Evolutionary conservation across 106 monocot species (phyloP), one percentile per base, ranked within the genome.

Genomic region (Dendrobium chrysotoxum): DNA sequence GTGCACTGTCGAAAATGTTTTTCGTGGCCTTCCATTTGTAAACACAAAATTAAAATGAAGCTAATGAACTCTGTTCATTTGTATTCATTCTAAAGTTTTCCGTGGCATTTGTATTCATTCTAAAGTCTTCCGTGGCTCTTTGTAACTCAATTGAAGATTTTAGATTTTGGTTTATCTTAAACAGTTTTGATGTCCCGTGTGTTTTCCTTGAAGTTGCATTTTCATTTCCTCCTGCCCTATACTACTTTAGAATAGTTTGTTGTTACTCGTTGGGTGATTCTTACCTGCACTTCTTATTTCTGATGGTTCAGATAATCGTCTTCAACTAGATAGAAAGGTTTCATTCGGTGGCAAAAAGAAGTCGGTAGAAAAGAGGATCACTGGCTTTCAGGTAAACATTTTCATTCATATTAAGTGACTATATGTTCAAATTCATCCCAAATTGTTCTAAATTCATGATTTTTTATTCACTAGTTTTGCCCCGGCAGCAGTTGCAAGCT

Each of bases 371-470:
- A 90, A 86, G 68, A 88, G 91, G 84, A 92, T 98, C 50, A 98
- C 95, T 18, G 86, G 95, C 25, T 88, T 98, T 82, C 89, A 98
- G 95, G 97, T 98, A 83, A 2, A 53, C 46, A 58, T 80, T 65
- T 79, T 15, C 40, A 76, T 47, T 76, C 1, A 28, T 26, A 47
- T 46, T 46, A 76, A 28, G 11, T 70, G 35, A 23, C 23, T 50
- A 17, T 50, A 76, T 50, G 3, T 28, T 25, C 47, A 9, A 50
- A 40, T 76, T 46, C 2, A 47, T 47, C 47, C 74, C 76, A 25
- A 47, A 26, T 25, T 21, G 42, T 79, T 79, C 66, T 79, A 44
- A 79, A 18, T 18, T 66, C 21, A 38, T 61, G 25, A 39, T 42
- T 6, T 61, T 21, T 66, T 38, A 66, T 79, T 71, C 10, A 77